phyloP scores from a whole-genome alignment of 331 rosid species.

The Rhamnella rubrinervis region DNA sequence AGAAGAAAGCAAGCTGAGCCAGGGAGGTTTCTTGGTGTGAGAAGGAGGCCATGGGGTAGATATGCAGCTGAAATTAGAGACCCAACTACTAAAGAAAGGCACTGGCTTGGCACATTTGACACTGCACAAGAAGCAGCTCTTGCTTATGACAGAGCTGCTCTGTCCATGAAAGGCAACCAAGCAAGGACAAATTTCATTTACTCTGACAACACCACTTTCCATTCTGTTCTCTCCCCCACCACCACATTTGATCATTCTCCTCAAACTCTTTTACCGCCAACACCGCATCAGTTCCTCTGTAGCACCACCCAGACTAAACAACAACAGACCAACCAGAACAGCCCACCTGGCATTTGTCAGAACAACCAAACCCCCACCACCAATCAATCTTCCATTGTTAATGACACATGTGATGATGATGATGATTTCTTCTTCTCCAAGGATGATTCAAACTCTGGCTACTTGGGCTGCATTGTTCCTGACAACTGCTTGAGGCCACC shows the following conservation, averaged over 20 bases:
- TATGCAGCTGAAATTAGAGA: constrained; percentile 99
- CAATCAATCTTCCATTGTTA: neutral
- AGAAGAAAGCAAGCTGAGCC: constrained; percentile 87
- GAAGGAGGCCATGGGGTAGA: constrained; percentile 95
- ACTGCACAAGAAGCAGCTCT: constrained; percentile 99
- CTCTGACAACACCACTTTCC: constrained; percentile 65
- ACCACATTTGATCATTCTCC: constrained; percentile 40
- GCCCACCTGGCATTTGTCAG: constrained; percentile 23
- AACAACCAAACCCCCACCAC: constrained; percentile 1
- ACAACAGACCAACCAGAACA: constrained; percentile 35
- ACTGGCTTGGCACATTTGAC: constrained; percentile 98
- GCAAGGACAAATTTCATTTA: constrained; percentile 94
- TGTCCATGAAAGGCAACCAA: constrained; percentile 96
- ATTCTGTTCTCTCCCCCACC: constrained; percentile 54
- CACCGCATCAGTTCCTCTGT: constrained; percentile 22
- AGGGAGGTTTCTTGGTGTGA: constrained; percentile 90
- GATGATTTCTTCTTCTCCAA: constrained; percentile 52
- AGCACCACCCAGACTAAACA: constrained; percentile 30
- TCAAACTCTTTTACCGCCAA: constrained; percentile 44
- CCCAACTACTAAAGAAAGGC: constrained; percentile 95
- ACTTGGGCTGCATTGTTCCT: constrained; percentile 95
- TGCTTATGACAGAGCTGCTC: constrained; percentile 99
- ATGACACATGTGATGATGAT: constrained; percentile 31
- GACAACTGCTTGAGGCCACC: constrained; percentile 78
- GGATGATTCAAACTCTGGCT: constrained; percentile 67